Evolutionary conservation across 2,329 filamentous ascomycete species (phyloP), one percentile per base, ranked within the genome.

Genomic region (Colletotrichum sp.): DNA sequence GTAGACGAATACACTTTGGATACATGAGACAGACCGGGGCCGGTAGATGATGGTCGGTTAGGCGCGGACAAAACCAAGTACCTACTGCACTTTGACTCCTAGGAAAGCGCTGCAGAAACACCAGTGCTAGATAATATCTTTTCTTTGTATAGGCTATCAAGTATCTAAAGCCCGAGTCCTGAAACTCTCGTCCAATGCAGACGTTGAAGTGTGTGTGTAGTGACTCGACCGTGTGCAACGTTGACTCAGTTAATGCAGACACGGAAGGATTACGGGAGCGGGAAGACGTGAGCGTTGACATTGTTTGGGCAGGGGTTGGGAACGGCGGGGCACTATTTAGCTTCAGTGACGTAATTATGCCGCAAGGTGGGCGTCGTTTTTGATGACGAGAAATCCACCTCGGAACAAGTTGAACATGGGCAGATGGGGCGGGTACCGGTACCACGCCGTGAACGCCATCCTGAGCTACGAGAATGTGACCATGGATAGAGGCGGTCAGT

Each of bases 81-180:
- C 73, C 57, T 76, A 76, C 26, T 69, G 34, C 32, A 69, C 57
- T 36, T 36, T 52, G 8, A 65, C 64, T 59, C 57, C 70, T 65
- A 65, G 28, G 64, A 32, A 59, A 34, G 73, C 70, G 59, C 70
- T 73, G 64, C 28, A 18, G 18, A 76, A 64, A 49, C 15, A 69
- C 34, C 69, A 76, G 70, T 65, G 69, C 44, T 73, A 68, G 59
- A 76, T 76, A 73, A 60, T 76, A 73, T 76, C 26, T 73, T 52
- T 52, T 73, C 49, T 76, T 73, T 73, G 73, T 69, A 73, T 60
- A 73, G 69, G 63, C 26, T 67, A 63, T 68, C 39, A 16, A 68
- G 57, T 57, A 67, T 67, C 55, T 24, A 18, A 32, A 55, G 49
- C 62, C 15, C 26, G 21, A 39, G 55, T 16, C 21, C 32, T 60